Conservation (phyloP, 2,329 filamentous ascomycete species). For the Chaetomiaceae sp. region DNA sequence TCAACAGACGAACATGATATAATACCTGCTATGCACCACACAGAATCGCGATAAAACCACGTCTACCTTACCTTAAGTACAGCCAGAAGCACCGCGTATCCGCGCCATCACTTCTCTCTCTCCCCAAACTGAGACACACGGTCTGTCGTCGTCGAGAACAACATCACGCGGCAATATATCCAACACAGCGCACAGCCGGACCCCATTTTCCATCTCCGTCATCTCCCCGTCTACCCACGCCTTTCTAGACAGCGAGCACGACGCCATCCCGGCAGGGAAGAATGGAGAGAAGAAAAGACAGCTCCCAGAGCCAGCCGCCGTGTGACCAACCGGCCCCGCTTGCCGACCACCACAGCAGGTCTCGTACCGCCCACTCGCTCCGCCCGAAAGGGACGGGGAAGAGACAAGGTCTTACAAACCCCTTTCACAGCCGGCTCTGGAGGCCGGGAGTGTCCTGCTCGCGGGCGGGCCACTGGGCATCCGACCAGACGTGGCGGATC, state of each 20-base stretch:
- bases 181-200: background rate
- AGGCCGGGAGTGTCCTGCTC: conserved; percentile 60
- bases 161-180: background rate
- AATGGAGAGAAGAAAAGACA: background rate
- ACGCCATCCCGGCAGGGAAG: background rate
- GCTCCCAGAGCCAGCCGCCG: background rate
- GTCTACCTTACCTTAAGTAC: no score
- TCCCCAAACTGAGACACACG: background rate
- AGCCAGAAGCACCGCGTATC: no score
- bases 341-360: background rate
- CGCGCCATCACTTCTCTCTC: background rate
- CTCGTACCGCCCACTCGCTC: background rate
- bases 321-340: background rate
- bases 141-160: background rate
- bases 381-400: background rate
- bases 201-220: no score
- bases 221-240: no score
- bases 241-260: no score
- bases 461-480: conserved; percentile 75
- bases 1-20: background rate
- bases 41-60: background rate
- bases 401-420: background rate
- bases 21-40: background rate
- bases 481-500: conserved; percentile 85
- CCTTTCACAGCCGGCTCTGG: conserved; percentile 66